Conservation (phyloP, 805 yeast species). For the Candida bentonensis region DNA sequence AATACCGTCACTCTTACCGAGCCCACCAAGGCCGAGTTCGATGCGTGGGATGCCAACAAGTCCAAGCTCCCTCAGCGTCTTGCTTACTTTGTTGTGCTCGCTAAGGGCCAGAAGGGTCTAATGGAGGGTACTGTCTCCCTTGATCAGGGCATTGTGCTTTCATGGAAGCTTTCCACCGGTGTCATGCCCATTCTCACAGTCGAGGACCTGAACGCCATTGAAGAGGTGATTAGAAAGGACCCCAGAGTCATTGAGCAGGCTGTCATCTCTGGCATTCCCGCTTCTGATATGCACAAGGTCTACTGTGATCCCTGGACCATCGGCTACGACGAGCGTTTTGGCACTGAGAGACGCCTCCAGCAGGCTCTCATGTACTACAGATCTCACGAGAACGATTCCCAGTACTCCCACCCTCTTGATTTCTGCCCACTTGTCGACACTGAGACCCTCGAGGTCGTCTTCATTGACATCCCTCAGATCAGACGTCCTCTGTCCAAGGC, state of each 20-base stretch:
- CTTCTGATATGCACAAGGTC: conserved; percentile 41
- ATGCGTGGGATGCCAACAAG: conserved; percentile 43
- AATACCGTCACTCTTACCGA: conserved; percentile 60
- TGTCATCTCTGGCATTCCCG: conserved; percentile 53
- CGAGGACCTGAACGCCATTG: conserved; percentile 49
- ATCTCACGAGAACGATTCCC: conserved; percentile 62
- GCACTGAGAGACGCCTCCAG: conserved; percentile 57
- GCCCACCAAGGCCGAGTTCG: conserved; percentile 50
- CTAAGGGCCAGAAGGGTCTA: conserved; percentile 44
- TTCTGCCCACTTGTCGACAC: conserved; percentile 74
- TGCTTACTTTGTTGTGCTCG: conserved; percentile 52
- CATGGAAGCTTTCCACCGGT: conserved; percentile 37
- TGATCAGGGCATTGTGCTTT: conserved; percentile 31
- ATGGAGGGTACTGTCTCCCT: conserved; percentile 61
- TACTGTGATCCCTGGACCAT: conserved; percentile 61
- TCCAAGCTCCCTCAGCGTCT: conserved; percentile 56
- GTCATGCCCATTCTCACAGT: conserved; percentile 67
- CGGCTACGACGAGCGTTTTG: conserved; percentile 68
- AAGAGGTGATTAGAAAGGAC: conserved; percentile 52
- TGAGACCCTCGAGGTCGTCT: conserved; percentile 52
- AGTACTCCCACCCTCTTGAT: conserved; percentile 54
- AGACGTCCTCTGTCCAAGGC: conserved; percentile 59
- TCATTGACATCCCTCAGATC: conserved; percentile 59
- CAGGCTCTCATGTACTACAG: conserved; percentile 74
- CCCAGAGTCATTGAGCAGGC: conserved; percentile 63